Base-by-base conservation (phyloP, 1,139 yeast genomes). In the Geotrichum citri-aurantii region DNA sequence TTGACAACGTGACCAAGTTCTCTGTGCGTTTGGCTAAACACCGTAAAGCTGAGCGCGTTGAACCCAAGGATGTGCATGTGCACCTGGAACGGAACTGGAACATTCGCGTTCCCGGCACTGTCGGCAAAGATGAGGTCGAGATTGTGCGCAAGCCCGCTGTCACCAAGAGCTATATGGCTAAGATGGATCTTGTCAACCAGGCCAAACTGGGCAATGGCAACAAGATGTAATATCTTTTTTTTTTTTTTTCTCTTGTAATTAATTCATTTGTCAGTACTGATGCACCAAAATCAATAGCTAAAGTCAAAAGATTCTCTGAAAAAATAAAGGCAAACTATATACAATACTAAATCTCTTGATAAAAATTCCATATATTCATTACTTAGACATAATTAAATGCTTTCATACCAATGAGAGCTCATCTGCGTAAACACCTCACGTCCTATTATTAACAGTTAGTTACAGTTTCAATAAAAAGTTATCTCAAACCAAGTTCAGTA, bases 41-140 rank as follows among this genome's bases (percentile, higher is more conserved):
- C 69, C 81, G 99, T 65, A 90, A 90, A 70, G 83, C 90, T n/a
- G 97, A 92, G 63, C 81, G 85, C 55, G 78, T 93, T 47, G 98
- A 93, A 67, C 89, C 88, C 17, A 84, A 86, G 67, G 99, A 93
- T 71, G 82, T 93, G 53, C 99, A 93, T 73, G 75, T 93, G 59
- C 97, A 93, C 71, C 77, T 93, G 66, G 99, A 95, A 68, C 83
- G 93, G 65, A 93, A 92, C 71, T 93, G 98, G 98, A 92, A 92
- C 71, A 88, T 93, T 61, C 81, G 96, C 64, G 83, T 93, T 27
- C 98, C 99, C 0, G 99, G 99, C 1, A 90, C 85, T 71, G 56
- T 56, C 17, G 83, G 95, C 19, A 83, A 90, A 65, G 99, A 93
- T 72, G 98, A 92, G 68, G 87, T 92, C 52, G 81, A 96, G 66